Base-by-base conservation (phyloP, 2,329 filamentous ascomycete genomes). In the Xylariaceae sp. region DNA sequence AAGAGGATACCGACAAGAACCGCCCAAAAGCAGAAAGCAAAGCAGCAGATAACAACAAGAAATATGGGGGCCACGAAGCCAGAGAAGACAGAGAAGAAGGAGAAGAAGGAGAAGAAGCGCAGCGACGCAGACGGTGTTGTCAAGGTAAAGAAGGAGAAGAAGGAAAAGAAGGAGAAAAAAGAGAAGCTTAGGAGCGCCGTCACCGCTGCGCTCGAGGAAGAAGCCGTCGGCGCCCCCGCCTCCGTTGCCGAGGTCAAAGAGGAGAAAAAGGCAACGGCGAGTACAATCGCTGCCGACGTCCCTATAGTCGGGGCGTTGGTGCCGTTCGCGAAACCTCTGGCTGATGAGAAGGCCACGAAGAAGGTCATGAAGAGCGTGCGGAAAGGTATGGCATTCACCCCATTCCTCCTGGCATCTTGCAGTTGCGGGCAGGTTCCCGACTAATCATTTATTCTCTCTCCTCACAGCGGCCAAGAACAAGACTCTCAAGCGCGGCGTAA, bases 401-500 rank as follows among this genome's bases (percentile, higher is more conserved):
- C 18, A n/a, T 37, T 22, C 6, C 30, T 10, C 7, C 22, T 36
- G 22, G 13, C n/a, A 10, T 36, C 55, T 53, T 39, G 2, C 13
- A 44, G 21, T 26, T 16, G 10, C 21, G 22, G 16, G 7, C 46
- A 34, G 42, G 56, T 15, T 13, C 10, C 32, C 13, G 9, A 29
- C 62, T 64, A 55, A 66, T 10, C 50, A 44, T 54, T 54, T 37
- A 56, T 39, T 50, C 21, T 29, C 43, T 10, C 22, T 46, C 8
- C 30, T 10, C 43, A 54, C 73, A 97, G 94, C 92, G 64, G 92
- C 94, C 66, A 96, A 95, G 76, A 85, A 90, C 76, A 95, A 95
- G 77, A 88, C 89, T 55, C 88, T 99, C 69, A 95, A 96, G 79
- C 92, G 94, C 69, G 94, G 94, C 70, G 94, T 99, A 63, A 99